phyloP scores from a whole-genome alignment of 306 rosid species.

The Prunus mume region DNA sequence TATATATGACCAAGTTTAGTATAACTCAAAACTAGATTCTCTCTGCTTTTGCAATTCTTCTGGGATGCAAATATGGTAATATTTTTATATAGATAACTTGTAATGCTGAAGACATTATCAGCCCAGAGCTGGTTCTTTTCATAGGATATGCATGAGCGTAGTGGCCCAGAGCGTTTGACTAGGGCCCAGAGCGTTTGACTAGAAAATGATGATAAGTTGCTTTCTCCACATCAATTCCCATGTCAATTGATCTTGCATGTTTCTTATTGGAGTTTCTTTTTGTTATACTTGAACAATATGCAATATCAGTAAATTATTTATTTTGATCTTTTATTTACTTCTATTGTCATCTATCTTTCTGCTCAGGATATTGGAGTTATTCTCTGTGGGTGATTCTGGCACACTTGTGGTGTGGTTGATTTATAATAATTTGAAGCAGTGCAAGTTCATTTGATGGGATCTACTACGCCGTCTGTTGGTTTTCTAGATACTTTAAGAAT shows the following conservation, averaged over 20 bases:
- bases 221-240: not conserved
- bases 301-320: not conserved
- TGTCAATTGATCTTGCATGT: no score
- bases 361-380: conserved; percentile 40
- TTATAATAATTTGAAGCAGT: conserved; percentile 20
- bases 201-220: not conserved
- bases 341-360: not conserved
- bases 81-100: not conserved
- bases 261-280: not conserved
- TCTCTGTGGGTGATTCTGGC: conserved; percentile 25
- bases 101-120: not conserved
- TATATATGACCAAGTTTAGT: not conserved
- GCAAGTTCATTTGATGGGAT: conserved; percentile 42
- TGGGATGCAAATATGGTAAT: no score
- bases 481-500: conserved; percentile 74
- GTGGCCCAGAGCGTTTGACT: not conserved
- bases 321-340: not conserved
- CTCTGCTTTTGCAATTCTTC: no score
- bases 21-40: not conserved
- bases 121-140: not conserved
- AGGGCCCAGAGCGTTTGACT: not conserved
- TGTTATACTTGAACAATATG: not conserved
- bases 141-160: not conserved
- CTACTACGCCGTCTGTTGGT: conserved; percentile 51
- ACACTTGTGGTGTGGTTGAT: conserved; percentile 23